Evolutionary conservation across 2,329 filamentous ascomycete genomes (phyloP), one percentile per base, ranked within the genome.

Genomic region (Nigrospora osmanthi): DNA sequence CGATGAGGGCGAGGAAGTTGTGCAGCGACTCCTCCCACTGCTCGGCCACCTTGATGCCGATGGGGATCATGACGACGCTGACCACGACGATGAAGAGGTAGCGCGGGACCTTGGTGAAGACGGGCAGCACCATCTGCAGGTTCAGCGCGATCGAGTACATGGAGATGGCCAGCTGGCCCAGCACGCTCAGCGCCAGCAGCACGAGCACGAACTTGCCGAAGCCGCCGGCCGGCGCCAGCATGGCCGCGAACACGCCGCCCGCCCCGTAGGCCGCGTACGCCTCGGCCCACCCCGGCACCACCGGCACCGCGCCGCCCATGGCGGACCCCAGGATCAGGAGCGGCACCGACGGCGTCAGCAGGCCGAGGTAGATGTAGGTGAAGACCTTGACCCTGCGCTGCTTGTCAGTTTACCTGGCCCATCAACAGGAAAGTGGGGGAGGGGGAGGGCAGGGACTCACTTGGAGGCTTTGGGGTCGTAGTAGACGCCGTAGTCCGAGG

Each of bases 401-500:
- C 46, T 33, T 10, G 23, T 28, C 23, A 28, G 23, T 7, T 7
- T 7, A 28, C 7, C 23, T 7, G 23, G n/a, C 23, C 6, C 23
- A 28, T 7, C 5, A 7, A 7, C 6, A 10, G 5, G 23, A 10
- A 10, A 28, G 23, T 2, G 23, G 23, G 9, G 23, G 19, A 7
- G 2, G 23, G 23, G 23, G 6, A 6, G 23, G 23, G 5, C 23
- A 7, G 3, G 11, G 33, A 52, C 64, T 47, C 57, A 69, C 57
- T 66, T 62, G 43, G 71, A 64, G 7, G 61, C 66, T 19, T 60
- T 57, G 4, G 72, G 69, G 41, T 67, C 63, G 58, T 78, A 72
- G 52, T 81, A 81, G 10, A 72, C 72, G n/a, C 71, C 70, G 48
- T 78, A 79, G 51, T 81, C 77, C n/a, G 73, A 75, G 0, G 69